phyloP scores from a whole-genome alignment of 179 eudicot genomes.

The Heliamphora pulchella region DNA sequence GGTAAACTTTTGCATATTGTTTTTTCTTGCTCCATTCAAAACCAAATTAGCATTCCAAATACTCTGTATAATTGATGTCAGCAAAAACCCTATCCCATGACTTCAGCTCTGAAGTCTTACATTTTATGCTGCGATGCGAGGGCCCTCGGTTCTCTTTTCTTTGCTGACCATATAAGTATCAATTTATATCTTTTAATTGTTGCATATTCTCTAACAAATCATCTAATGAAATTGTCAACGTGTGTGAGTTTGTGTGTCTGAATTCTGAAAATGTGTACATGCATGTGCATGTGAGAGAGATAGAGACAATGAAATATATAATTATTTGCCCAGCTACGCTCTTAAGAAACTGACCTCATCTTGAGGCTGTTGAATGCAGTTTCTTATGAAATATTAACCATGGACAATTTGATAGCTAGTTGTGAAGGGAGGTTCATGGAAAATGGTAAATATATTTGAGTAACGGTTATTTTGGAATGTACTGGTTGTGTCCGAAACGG shows the following conservation, averaged over 20 bases:
- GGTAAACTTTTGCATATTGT: conserved; percentile 27
- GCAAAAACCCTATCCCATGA: background rate
- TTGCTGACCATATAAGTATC: background rate
- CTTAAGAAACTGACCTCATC: background rate
- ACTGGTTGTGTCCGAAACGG: background rate
- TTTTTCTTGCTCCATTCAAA: conserved; percentile 7
- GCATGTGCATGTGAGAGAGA: background rate
- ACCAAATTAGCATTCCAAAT: background rate
- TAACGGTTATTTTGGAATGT: background rate
- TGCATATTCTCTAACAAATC: background rate
- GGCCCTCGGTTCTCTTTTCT: background rate
- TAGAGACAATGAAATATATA: background rate
- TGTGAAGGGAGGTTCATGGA: no score
- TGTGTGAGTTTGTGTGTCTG: background rate
- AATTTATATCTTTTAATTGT: background rate
- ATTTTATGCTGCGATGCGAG: background rate
- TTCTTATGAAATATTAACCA: background rate
- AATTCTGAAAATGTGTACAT: background rate
- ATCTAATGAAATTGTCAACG: background rate
- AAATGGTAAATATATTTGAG: background rate
- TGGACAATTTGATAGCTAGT: background rate
- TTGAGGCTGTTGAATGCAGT: background rate
- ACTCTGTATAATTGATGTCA: background rate
- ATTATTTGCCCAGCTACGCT: background rate
- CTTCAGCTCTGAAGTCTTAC: background rate